Conservation (phyloP, 345 rosid genomes). For the Clarkia xantiana region DNA sequence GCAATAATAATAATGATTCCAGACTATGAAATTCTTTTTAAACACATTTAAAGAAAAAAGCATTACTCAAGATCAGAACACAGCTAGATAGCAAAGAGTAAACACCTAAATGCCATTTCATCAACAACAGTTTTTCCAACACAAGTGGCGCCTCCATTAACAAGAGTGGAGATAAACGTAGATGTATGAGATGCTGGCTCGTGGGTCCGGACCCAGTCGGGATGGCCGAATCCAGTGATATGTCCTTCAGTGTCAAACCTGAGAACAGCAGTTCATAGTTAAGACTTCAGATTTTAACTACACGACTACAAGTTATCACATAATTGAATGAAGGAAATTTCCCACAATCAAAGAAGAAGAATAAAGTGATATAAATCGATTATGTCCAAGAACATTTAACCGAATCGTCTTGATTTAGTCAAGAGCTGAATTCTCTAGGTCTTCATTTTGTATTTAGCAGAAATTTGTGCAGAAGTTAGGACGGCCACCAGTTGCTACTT, state of each 20-base stretch:
- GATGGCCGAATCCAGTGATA: constrained; percentile 89
- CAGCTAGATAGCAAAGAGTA: not conserved
- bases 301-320: not conserved
- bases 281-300: not conserved
- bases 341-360: no score
- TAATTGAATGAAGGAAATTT: not conserved
- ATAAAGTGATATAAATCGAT: no score
- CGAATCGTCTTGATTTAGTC: no score
- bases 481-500: no score
- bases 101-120: constrained; percentile 70
- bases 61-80: not conserved
- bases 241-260: constrained; percentile 75
- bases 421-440: no score
- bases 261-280: not conserved
- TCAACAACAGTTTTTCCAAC: constrained; percentile 83
- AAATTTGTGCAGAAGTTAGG: no score
- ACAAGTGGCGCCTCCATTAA: constrained; percentile 93
- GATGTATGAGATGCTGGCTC: constrained; percentile 50
- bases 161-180: constrained; percentile 50
- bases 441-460: no score
- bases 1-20: not conserved
- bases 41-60: constrained; percentile 4
- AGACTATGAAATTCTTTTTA: not conserved
- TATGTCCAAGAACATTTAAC: no score
- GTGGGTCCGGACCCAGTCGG: constrained; percentile 79